Evolutionary conservation across 2,329 filamentous ascomycete species (phyloP).

Genomic region (Aspergillus melleus): DNA sequence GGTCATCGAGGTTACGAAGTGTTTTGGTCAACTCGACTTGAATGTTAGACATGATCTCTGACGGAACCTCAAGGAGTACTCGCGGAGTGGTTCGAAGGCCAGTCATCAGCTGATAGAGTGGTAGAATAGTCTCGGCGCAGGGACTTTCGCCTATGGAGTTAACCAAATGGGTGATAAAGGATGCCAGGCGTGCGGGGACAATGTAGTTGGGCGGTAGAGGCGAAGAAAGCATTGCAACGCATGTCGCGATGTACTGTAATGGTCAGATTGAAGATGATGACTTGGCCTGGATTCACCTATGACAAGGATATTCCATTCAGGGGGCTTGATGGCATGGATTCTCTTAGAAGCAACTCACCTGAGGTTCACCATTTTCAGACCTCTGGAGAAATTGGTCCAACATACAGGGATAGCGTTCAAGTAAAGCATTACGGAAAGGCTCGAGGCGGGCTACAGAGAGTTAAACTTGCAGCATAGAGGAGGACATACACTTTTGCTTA

Average conservation of each 20-base stretch:
- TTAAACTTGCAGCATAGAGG: conserved; percentile 9
- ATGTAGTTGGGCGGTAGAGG: conserved; percentile 31
- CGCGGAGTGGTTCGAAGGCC: conserved; percentile 29
- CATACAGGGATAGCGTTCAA: conserved; percentile 33
- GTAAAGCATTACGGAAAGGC: conserved; percentile 33
- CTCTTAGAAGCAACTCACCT: conserved; percentile 26
- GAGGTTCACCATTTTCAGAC: conserved; percentile 25
- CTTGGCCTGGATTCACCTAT: background rate
- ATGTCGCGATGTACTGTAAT: conserved; percentile 31
- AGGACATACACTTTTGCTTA: conserved; percentile 26
- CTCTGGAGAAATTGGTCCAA: conserved; percentile 38
- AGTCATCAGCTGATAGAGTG: conserved; percentile 35
- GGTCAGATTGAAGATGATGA: background rate
- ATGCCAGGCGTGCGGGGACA: conserved; percentile 33
- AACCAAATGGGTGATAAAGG: conserved; percentile 35
- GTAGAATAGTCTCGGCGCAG: conserved; percentile 33
- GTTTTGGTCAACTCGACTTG: conserved; percentile 39
- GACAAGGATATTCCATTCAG: background rate
- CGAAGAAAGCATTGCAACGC: conserved; percentile 35
- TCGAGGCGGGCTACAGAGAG: conserved; percentile 25
- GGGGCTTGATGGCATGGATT: background rate
- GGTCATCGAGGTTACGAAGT: conserved; percentile 40
- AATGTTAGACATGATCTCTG: conserved; percentile 36
- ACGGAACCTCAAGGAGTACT: conserved; percentile 31
- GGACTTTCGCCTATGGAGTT: conserved; percentile 29